Evolutionary conservation across 2,329 filamentous ascomycete species (phyloP).

Genomic region (Zymoseptoria passerinii): DNA sequence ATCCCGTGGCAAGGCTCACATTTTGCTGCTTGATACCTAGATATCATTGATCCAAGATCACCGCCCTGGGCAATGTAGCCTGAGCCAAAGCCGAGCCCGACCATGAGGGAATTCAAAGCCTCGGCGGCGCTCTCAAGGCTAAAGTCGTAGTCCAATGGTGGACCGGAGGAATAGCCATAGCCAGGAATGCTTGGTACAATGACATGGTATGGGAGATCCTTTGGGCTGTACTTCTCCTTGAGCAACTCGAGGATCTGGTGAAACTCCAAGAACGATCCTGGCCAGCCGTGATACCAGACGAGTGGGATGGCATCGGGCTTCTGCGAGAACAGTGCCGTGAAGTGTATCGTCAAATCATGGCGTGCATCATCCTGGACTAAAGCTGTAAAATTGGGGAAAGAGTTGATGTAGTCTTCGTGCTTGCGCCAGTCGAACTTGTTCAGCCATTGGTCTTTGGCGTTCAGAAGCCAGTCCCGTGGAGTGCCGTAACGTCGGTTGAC

Average conservation of each 20-base stretch:
- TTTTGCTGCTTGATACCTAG: slow-evolving; percentile 30
- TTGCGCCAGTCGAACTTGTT: slow-evolving; percentile 33
- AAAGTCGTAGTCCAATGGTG: slow-evolving; percentile 39
- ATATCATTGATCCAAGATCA: slow-evolving; percentile 42
- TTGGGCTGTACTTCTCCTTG: slow-evolving; percentile 40
- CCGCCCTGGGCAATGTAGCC: slow-evolving; percentile 49
- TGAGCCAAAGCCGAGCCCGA: slow-evolving; percentile 47
- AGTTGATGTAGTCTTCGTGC: slow-evolving; percentile 39
- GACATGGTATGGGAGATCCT: slow-evolving; percentile 47
- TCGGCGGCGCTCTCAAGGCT: slow-evolving; percentile 32
- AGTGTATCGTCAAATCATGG: slow-evolving; percentile 41
- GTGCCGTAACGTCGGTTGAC: slow-evolving; percentile 36
- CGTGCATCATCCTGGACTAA: slow-evolving; percentile 35
- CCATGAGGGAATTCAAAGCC: slow-evolving; percentile 43
- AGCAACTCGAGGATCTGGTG: slow-evolving; percentile 25
- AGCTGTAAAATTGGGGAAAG: slow-evolving; percentile 44
- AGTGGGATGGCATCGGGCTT: slow-evolving; percentile 33
- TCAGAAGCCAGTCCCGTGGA: slow-evolving; percentile 39
- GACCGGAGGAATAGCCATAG: slow-evolving; percentile 40
- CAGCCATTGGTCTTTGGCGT: slow-evolving; percentile 31
- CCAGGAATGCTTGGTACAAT: slow-evolving; percentile 47
- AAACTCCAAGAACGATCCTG: slow-evolving; percentile 32
- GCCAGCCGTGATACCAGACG: slow-evolving; percentile 32
- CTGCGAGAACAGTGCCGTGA: slow-evolving; percentile 47
- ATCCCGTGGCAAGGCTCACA: slow-evolving; percentile 14